Evolutionary conservation across 345 rosid genomes (phyloP), one percentile per base, ranked within the genome.

Genomic region (Acer campestre): DNA sequence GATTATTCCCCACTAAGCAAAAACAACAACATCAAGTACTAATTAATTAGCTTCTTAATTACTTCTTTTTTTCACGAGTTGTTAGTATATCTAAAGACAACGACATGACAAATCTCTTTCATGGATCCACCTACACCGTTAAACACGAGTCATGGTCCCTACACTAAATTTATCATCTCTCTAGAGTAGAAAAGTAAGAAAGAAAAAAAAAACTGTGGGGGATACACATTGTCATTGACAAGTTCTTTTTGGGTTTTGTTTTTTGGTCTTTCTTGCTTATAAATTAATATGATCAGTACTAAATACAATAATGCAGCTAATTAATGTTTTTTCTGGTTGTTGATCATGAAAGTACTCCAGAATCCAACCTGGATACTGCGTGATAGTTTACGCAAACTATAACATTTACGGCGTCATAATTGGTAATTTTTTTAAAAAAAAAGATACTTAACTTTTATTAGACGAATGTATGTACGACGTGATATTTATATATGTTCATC

Each of bases 61-160:
- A 35, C 38, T 35, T 53, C 44, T 4, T 61, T 75, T 61, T 75
- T 70, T 82, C 65, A 81, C 38, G 77, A 78, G 74, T 78, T 78
- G 85, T 70, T 73, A 78, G 87, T 44, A 79, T 79, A 74, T 80
- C 77, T 62, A 59, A 77, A 80, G 86, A 85, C 84, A 83, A 53
- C 17, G 89, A 87, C 84, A 79, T 61, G 86, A 87, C 86, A 77
- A 56, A 79, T 82, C 70, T 83, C 61, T 49, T 61, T 53, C 18
- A 78, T 70, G 77, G 84, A 83, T 85, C 68, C 71, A 70, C 31
- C 82, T 70, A 70, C 86, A 68, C 85, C 84, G 73, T 68, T 82
- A 42, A 75, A 80, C 84, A 79, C 82, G 79, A 80, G 72, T 71
- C 82, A 53, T 69, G 79, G 83, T 80, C 85, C 87, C 86, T 51